Evolutionary conservation across 2,329 filamentous ascomycete genomes (phyloP).

Genomic region (Raffaelea ambrosiae): DNA sequence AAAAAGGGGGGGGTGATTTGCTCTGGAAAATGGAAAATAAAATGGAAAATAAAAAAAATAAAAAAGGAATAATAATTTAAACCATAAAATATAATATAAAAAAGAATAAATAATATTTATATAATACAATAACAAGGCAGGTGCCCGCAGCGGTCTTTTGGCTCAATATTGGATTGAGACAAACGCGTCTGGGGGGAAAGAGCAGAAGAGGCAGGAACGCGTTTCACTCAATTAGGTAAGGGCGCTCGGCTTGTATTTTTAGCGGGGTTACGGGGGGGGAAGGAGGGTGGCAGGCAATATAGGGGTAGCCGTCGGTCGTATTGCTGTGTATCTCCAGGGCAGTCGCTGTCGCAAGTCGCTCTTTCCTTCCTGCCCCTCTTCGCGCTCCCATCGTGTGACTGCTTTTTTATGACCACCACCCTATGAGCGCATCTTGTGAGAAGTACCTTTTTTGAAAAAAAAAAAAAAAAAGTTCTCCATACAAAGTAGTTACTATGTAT

Average conservation of each 20-base stretch:
- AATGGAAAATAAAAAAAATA: background rate
- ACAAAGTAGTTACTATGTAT: too few species aligned
- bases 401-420: too few species aligned
- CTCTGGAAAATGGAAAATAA: background rate
- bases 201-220: background rate
- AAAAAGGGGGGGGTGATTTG: background rate
- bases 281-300: background rate
- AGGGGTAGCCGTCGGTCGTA: too few species aligned
- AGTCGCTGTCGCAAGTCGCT: too few species aligned
- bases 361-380: too few species aligned
- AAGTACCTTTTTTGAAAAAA: too few species aligned
- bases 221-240: slow-evolving; percentile 1
- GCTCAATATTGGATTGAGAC: background rate
- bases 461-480: too few species aligned
- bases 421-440: too few species aligned
- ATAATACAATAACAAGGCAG: background rate
- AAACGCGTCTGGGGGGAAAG: slow-evolving; percentile 1
- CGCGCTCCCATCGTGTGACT: too few species aligned
- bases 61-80: slow-evolving; percentile 1
- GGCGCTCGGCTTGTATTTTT: background rate
- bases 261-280: background rate
- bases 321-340: too few species aligned
- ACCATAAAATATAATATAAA: background rate
- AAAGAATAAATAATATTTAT: background rate
- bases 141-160: background rate